Evolutionary conservation across 306 rosid genomes (phyloP), one percentile per base, ranked within the genome.

Genomic region (Glycine soja): DNA sequence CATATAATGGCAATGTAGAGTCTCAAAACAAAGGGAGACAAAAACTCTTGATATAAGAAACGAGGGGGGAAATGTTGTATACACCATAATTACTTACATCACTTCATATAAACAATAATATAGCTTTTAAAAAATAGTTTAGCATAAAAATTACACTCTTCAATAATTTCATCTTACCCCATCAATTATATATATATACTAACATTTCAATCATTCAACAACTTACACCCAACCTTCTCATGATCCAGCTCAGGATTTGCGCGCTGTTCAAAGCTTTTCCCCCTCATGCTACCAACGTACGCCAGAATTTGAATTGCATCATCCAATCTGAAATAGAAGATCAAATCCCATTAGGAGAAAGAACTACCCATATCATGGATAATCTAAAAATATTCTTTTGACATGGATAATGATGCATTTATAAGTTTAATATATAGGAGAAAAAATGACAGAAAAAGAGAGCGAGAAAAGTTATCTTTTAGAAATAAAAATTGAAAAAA

Each of bases 161-260:
- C 76, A 7, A 42, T 42, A 42, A 42, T 42, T 42, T 11, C 42
- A 40, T 38, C 42, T 74, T 42, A 42, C 68, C 11, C 43, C 40
- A 56, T 56, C 10, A 36, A 56, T 38, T 56, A 38, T 45, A 24
- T 56, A 38, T 45, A 24, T 24, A 24, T 24, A 24, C 30, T 24
- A 24, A 1, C 30, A 24, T 24, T 24, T 24, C 30, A 1, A 24
- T 24, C 1, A 24, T 1, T 24, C 30, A 24, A 24, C 30, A 24
- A 24, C 30, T 24, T 24, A 24, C 2, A 24, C 30, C 30, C 30
- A 24, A 24, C 30, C 40, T 36, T 36, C 89, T 95, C 99, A 59
- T 95, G 98, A 63, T 85, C 89, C 30, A 92, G 98, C 15, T 93
- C 99, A 16, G 99, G 99, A 84, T 93, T 93, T 50, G 98, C 30